Evolutionary conservation across 73 alveolate genomes (phyloP).

Genomic region (Paramecium tetraurelia): DNA sequence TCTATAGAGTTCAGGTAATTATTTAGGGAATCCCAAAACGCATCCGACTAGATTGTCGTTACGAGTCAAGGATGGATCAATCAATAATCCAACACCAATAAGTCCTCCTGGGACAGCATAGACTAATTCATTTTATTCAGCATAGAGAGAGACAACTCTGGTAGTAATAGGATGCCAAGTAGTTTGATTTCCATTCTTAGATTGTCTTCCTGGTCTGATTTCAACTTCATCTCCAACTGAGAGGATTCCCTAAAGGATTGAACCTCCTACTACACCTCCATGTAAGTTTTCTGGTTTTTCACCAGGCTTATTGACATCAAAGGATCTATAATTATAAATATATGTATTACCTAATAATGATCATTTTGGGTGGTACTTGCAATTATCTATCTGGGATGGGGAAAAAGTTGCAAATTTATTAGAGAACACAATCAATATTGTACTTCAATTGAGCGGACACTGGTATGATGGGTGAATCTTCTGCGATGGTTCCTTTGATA

Average conservation of each 20-base stretch:
- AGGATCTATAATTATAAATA: conserved; percentile 69
- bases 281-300: conserved; percentile 87
- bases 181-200: conserved; percentile 75
- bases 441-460: conserved; percentile 94
- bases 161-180: conserved; percentile 82
- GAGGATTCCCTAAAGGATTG: conserved; percentile 95
- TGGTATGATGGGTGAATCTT: conserved; percentile 96
- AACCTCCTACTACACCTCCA: conserved; percentile 99
- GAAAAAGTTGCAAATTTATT: conserved; percentile 89
- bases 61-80: conserved; percentile 98
- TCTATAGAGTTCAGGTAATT: conserved; percentile 91
- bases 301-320: conserved; percentile 99
- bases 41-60: conserved; percentile 92
- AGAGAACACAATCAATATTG: conserved; percentile 92
- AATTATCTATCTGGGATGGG: conserved; percentile 99
- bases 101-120: conserved; percentile 99
- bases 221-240: conserved; percentile 97
- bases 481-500: conserved; percentile 97
- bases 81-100: conserved; percentile 98
- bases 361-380: conserved; percentile 90
- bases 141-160: conserved; percentile 83
- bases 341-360: conserved; percentile 54
- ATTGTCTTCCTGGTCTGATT: conserved; percentile 97
- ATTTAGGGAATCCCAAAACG: conserved; percentile 98
- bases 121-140: conserved; percentile 96